phyloP scores from a whole-genome alignment of 306 rosid species.

The Geum urbanum region DNA sequence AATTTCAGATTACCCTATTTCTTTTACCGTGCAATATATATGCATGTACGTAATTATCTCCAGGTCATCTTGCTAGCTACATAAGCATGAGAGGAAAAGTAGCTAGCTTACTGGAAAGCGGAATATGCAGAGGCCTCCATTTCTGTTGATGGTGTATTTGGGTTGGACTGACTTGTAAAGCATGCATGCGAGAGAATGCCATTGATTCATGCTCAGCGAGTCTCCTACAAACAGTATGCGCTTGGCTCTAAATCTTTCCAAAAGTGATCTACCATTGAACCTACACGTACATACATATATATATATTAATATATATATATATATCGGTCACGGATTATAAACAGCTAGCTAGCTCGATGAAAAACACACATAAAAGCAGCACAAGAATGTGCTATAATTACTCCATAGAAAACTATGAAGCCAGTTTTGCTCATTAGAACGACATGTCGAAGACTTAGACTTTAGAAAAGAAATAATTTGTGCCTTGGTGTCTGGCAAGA shows the following conservation, averaged over 20 bases:
- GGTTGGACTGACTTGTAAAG: conserved; percentile 32
- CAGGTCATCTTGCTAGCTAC: not conserved
- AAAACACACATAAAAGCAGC: no score
- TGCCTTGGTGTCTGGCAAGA: conserved; percentile 19
- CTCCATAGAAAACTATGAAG: no score
- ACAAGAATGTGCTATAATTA: no score
- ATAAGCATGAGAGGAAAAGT: not conserved
- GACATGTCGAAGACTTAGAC: not conserved
- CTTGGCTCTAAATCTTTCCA: conserved; percentile 14
- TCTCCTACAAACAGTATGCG: conserved; percentile 27
- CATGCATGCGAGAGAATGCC: conserved; percentile 46
- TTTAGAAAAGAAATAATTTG: not conserved
- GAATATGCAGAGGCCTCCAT: conserved; percentile 36
- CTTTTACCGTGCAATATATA: no score
- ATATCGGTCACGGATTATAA: not conserved
- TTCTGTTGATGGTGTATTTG: conserved; percentile 24
- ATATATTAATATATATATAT: not conserved
- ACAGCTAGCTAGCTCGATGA: no score
- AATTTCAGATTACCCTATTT: not conserved
- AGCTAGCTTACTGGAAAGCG: conserved; percentile 36
- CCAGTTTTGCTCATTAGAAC: no score
- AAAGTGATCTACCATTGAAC: not conserved
- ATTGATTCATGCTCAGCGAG: conserved; percentile 25
- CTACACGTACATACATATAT: not conserved
- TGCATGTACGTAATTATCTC: no score